Percentiles rank a stretch among this genome's conserved stretches.
Evolutionary conservation across 345 rosid species (phyloP).

Genomic region (Eucalyptus decipiens): DNA sequence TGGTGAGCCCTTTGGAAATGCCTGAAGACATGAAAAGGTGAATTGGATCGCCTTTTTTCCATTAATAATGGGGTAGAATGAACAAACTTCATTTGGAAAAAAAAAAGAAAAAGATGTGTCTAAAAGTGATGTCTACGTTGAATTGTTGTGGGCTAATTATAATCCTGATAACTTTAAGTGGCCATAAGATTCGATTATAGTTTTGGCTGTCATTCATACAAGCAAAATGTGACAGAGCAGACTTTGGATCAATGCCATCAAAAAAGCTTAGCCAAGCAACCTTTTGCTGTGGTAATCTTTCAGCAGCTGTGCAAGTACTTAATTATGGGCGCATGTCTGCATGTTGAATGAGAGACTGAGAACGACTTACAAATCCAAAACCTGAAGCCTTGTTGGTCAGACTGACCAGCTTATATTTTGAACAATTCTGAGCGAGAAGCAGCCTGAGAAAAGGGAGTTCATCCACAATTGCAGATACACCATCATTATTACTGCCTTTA

Average conservation of each 20-base stretch:
- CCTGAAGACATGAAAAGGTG: not conserved
- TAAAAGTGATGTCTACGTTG: not conserved
- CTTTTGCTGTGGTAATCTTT: not conserved
- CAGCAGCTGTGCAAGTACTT: not conserved
- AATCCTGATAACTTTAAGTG: not conserved
- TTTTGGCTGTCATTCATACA: not conserved
- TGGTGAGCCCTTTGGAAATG: not conserved
- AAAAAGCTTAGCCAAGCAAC: not conserved
- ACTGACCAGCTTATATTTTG: slow-evolving; percentile 1
- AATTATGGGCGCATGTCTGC: not conserved
- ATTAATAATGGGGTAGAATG: not conserved
- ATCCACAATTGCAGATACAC: slow-evolving; percentile 20
- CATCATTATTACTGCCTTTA: slow-evolving; percentile 9
- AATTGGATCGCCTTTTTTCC: not conserved
- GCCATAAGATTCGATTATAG: not conserved
- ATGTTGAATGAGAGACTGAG: not conserved
- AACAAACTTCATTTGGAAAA: not conserved
- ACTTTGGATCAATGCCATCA: not conserved
- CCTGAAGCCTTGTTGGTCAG: slow-evolving; percentile 9
- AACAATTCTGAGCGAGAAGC: slow-evolving; percentile 2
- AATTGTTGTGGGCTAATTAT: not conserved
- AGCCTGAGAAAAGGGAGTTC: slow-evolving; percentile 9
- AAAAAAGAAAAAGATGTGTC: not conserved
- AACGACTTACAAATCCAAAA: slow-evolving; percentile 19
- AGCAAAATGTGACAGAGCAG: not conserved